Percentiles rank a stretch among this genome's conserved stretches.
Conservation (phyloP, 345 rosid species). For the Gynandropsis gynandra region DNA sequence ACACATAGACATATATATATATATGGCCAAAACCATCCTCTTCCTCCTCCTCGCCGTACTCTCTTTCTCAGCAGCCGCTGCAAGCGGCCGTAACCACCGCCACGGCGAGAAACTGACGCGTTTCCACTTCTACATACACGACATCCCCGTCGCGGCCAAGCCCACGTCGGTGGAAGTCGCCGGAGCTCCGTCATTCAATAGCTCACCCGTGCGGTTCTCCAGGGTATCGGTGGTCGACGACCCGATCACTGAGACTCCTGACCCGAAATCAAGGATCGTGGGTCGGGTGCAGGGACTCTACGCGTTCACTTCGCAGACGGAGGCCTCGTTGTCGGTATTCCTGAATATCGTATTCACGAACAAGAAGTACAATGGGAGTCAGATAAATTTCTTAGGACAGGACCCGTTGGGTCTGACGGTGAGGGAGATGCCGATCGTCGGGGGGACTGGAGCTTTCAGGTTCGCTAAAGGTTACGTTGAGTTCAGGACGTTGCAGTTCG, state of each 20-base stretch:
- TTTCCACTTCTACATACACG: constrained; percentile 15
- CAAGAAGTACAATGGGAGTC: constrained; percentile 43
- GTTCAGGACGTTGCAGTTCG: constrained; percentile 27
- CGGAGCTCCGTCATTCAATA: not conserved
- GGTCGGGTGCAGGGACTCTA: constrained; percentile 54
- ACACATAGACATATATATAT: no score
- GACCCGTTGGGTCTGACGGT: constrained; percentile 23
- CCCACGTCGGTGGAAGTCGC: not conserved
- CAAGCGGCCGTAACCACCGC: no score
- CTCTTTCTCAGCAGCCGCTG: no score
- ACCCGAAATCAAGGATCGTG: constrained; percentile 37
- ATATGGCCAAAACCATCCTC: no score
- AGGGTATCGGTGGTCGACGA: constrained; percentile 36
- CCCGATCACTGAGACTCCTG: constrained; percentile 32
- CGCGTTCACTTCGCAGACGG: constrained; percentile 22
- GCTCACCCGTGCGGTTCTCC: constrained; percentile 37
- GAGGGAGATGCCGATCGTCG: constrained; percentile 51
- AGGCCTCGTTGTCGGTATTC: constrained; percentile 31
- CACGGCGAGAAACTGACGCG: constrained; percentile 6
- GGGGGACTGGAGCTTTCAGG: constrained; percentile 50
- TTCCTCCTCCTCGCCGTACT: no score
- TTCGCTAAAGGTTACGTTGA: constrained; percentile 44
- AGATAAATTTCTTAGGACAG: constrained; percentile 32
- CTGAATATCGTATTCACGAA: constrained; percentile 36
- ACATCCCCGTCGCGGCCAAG: not conserved